A percentile compares a stretch with the other conserved stretches of the same genome.
Evolutionary conservation across 306 rosid genomes (phyloP).

Genomic region (Pyrus communis): DNA sequence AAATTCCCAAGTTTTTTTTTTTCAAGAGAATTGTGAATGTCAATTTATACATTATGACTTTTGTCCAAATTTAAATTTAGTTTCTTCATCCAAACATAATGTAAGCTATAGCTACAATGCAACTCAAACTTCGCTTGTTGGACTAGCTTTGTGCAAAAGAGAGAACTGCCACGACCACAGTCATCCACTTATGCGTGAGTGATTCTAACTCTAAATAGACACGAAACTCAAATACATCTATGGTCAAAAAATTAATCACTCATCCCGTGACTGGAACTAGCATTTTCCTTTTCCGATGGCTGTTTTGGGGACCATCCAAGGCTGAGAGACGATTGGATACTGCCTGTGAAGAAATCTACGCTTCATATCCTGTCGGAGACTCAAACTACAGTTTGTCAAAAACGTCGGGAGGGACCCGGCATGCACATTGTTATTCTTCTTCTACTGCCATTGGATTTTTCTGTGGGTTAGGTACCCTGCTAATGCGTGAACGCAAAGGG

Average conservation of each 20-base stretch:
- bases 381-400: constrained; percentile 36
- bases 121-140: background rate
- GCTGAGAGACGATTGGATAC: background rate
- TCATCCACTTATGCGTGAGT: background rate
- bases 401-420: constrained; percentile 18
- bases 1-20: no score
- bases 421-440: background rate
- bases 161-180: background rate
- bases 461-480: background rate
- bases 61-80: no score
- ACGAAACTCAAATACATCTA: background rate
- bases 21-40: no score
- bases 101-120: background rate
- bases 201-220: background rate
- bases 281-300: background rate
- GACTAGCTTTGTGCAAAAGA: background rate
- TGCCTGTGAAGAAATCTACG: constrained; percentile 19
- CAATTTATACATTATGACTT: no score
- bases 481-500: background rate
- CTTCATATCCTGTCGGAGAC: constrained; percentile 39
- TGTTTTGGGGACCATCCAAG: background rate
- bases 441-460: background rate
- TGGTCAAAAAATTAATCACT: background rate
- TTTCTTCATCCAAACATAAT: no score
- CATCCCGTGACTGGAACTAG: background rate